phyloP scores from a whole-genome alignment of 192 early-diverging fungal species.

The Paraglomus occultum region DNA sequence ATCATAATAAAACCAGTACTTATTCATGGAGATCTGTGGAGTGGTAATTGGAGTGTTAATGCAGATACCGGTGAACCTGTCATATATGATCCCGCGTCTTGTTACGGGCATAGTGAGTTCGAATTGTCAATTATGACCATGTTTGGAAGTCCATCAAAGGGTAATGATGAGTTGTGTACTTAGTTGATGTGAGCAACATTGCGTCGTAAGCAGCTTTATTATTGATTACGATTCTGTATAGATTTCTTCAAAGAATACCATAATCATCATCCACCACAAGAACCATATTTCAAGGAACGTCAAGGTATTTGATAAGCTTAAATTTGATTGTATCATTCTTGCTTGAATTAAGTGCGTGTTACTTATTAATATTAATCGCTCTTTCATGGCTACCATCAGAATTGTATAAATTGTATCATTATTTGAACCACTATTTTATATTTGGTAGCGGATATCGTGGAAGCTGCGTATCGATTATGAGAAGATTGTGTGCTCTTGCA shows the following conservation, averaged over 20 bases:
- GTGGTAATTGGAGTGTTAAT: constrained; percentile 34
- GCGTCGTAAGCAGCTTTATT: not conserved
- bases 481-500: constrained; percentile 13
- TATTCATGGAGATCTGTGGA: constrained; percentile 37
- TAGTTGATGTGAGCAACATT: not conserved
- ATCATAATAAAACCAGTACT: constrained; percentile 28
- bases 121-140: constrained; percentile 34
- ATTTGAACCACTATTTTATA: constrained; percentile 34
- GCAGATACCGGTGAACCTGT: constrained; percentile 26
- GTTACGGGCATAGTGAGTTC: constrained; percentile 34
- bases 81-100: constrained; percentile 32
- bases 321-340: not conserved
- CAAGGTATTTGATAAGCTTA: constrained; percentile 16
- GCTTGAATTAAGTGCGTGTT: not conserved
- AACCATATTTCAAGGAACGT: constrained; percentile 29
- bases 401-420: constrained; percentile 34
- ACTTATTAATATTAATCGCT: not conserved
- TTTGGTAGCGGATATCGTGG: constrained; percentile 31
- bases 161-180: constrained; percentile 1
- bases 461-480: constrained; percentile 27
- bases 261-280: constrained; percentile 28
- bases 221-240: not conserved
- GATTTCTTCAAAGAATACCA: constrained; percentile 36
- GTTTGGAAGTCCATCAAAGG: constrained; percentile 26
- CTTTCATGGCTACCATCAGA: constrained; percentile 13